A percentile compares a stretch with the other conserved stretches of the same genome.
Conservation (phyloP, 768 basidiomycete species). For the Rhizopogon sp. region DNA sequence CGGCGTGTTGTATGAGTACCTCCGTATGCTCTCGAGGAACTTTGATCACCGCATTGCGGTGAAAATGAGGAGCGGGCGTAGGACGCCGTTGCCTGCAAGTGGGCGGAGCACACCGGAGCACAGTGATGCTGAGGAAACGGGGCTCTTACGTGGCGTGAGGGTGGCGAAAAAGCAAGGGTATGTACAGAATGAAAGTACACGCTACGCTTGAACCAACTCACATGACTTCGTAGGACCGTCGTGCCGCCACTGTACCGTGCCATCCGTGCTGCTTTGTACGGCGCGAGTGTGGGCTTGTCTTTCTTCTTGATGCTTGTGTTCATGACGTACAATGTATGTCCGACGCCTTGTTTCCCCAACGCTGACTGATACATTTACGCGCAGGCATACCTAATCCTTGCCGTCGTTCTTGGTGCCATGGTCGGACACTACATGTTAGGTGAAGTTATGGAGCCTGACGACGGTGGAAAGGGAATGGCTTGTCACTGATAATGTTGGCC, state of each 20-base stretch:
- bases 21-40: slow-evolving; percentile 55
- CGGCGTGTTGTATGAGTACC: slow-evolving; percentile 76
- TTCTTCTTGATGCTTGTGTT: slow-evolving; percentile 94
- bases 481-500: slow-evolving; percentile 58
- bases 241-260: slow-evolving; percentile 47
- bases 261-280: slow-evolving; percentile 69
- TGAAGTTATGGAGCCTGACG: slow-evolving; percentile 56
- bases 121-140: slow-evolving; percentile 42
- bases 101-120: slow-evolving; percentile 36
- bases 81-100: slow-evolving; percentile 36
- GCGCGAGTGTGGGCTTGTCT: slow-evolving; percentile 69
- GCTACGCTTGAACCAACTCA: background rate
- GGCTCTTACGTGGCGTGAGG: slow-evolving; percentile 44
- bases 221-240: slow-evolving; percentile 32
- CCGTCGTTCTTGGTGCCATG: slow-evolving; percentile 79
- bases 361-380: background rate
- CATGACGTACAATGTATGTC: slow-evolving; percentile 92
- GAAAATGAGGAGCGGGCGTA: slow-evolving; percentile 42
- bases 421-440: slow-evolving; percentile 80
- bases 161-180: slow-evolving; percentile 41
- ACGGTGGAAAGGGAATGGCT: slow-evolving; percentile 57
- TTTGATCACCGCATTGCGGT: slow-evolving; percentile 58
- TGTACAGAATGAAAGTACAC: slow-evolving; percentile 12
- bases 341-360: background rate
- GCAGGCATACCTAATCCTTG: slow-evolving; percentile 81